These are phyloP conservation scores for Avena eriantha DNA, from an alignment of 176 grass and related monocot genomes.

Conservation along the genomic window DNA sequence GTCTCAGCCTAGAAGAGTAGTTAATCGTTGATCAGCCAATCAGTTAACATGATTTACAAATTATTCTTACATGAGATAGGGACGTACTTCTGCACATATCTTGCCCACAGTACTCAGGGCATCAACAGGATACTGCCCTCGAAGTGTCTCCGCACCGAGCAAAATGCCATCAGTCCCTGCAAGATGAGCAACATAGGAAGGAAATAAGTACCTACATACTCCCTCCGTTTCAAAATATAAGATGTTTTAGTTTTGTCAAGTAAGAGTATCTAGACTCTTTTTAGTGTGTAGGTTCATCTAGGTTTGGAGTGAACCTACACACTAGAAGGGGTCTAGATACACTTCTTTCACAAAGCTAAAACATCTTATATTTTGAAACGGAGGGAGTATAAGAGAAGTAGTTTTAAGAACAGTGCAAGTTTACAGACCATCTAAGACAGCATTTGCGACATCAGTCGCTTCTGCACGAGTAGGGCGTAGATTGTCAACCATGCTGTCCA, in stretches of 20 bases:
- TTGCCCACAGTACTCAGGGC: constrained; percentile 86
- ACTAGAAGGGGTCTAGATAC: too few species aligned
- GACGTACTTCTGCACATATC: constrained; percentile 90
- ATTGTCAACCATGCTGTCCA: constrained; percentile 97
- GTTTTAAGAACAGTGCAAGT: constrained; percentile 26
- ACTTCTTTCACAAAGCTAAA: too few species aligned
- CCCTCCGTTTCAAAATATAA: too few species aligned
- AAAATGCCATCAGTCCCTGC: constrained; percentile 97
- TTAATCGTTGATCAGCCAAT: constrained; percentile 36
- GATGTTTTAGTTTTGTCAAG: too few species aligned
- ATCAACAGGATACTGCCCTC: constrained; percentile 94
- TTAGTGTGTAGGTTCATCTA: too few species aligned
- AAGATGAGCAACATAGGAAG: constrained; percentile 22
- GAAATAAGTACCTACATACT: constrained; percentile 21
- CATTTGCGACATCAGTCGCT: constrained; percentile 98
- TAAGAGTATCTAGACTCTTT: too few species aligned
- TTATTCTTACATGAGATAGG: constrained; percentile 35
- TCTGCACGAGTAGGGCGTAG: constrained; percentile 96
- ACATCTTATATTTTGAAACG: too few species aligned
- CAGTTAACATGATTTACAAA: constrained; percentile 10
- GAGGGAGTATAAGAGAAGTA: background rate
- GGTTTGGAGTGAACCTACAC: too few species aligned
- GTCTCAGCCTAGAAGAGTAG: constrained; percentile 72
- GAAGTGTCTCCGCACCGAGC: constrained; percentile 90
- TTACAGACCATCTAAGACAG: constrained; percentile 84